Evolutionary conservation across 257 asterid genomes (phyloP), one percentile per base, ranked within the genome.

Genomic region (Solanum medicagineum): DNA sequence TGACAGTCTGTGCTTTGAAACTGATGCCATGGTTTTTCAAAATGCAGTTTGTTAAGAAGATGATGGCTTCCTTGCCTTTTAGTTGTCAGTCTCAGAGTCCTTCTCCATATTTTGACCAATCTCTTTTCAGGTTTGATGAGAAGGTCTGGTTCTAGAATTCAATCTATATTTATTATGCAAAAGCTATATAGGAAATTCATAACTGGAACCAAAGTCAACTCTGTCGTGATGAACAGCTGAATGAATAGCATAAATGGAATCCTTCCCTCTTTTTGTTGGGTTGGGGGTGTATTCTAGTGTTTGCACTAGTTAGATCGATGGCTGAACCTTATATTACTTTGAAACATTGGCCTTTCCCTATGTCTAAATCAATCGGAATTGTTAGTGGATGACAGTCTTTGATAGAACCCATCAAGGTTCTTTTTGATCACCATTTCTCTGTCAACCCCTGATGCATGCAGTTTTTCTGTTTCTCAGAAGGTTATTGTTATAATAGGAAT

Each of bases 61-160:
- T 96, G 93, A 85, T 96, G 80, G 84, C 92, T 87, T 84, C 92
- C 85, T 86, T 96, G 90, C 98, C 98, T 81, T 88, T 88, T 86
- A 90, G 91, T 86, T 96, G 98, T 81, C 99, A 96, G 89, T 95
- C 98, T 79, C 98, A 90, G 90, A 96, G 99, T 83, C 98, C 98
- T 32, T 96, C 99, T n/a, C 97, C 99, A 40, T 96, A 96, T 87
- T 96, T 96, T 80, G 98, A 96, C 80, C 98, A 96, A 83, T 91
- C 98, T 79, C 97, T 96, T 86, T 96, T 92, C 89, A 93, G 99
- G 82, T 95, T 92, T 55, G 98, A 96, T 87, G 99, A 96, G 85
- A 96, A 96, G 98, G 99, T 96, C 83, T 63, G 88, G 49, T 80
- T 86, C 85, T 84, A 69, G 79, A 77, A 70, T 86, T 68, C 17